Percentiles rank a stretch among this genome's conserved stretches.
phyloP scores from a whole-genome alignment of 176 grass and related monocot genomes.

The Oryza officinalis region DNA sequence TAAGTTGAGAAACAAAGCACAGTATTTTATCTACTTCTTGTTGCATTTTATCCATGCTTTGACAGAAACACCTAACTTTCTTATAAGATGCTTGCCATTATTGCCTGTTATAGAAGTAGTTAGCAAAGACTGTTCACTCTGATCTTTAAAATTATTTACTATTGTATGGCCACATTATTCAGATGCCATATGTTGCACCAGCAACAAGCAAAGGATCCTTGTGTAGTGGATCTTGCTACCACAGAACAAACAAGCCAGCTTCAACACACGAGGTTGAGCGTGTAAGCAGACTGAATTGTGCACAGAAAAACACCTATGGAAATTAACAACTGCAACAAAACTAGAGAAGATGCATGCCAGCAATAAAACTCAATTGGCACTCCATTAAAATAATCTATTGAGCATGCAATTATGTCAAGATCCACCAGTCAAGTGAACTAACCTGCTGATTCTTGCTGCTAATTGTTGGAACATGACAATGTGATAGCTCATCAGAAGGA shows the following conservation, averaged over 20 bases:
- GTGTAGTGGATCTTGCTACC: not conserved
- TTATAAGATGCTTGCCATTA: not conserved
- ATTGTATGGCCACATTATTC: not conserved
- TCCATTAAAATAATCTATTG: not conserved
- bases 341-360: not conserved
- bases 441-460: constrained; percentile 3
- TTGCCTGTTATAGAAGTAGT: not conserved
- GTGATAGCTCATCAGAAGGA: not conserved
- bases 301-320: not conserved
- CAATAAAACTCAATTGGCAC: not conserved
- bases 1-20: not conserved
- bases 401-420: not conserved
- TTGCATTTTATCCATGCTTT: not conserved
- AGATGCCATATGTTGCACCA: constrained; percentile 17
- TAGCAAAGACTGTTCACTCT: not conserved
- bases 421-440: not conserved
- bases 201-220: constrained; percentile 10
- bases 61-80: not conserved
- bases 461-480: constrained; percentile 17
- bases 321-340: not conserved
- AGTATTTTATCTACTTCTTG: not conserved
- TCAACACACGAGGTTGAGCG: not conserved
- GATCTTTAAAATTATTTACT: not conserved
- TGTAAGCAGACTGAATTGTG: not conserved
- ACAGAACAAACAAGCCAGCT: constrained; percentile 8